Evolutionary conservation across 2,329 filamentous ascomycete species (phyloP), one percentile per base, ranked within the genome.

Genomic region (Exophiala sp.): DNA sequence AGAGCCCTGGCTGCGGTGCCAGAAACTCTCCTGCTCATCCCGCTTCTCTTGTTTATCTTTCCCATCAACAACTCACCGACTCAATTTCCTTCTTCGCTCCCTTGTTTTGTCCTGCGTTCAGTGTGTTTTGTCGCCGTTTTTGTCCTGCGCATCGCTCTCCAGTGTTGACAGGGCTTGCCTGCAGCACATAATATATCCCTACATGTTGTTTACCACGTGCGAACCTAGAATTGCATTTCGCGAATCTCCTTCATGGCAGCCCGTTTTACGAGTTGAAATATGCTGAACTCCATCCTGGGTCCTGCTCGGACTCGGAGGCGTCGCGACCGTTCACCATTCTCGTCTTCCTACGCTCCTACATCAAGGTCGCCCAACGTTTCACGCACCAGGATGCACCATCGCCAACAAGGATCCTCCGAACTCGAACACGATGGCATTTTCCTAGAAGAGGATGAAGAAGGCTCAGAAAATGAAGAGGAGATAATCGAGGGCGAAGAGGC

Each of bases 381-480:
- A 14, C 58, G 56, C 5, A 50, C 29, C 20, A 34, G 43, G 12
- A 65, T 63, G 35, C 55, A 50, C 33, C 48, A 33, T 24, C 20
- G 5, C 14, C 29, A 49, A 32, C 47, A 45, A 40, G 40, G 45
- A 32, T 47, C 48, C 35, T 35, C 40, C 12, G 36, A 40, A 6
- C 14, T 20, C 10, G 52, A 45, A 21, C 21, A 20, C 24, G 44
- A 43, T 11, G 11, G 38, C 32, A 29, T 50, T 11, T 41, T 49
- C 16, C 55, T 59, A 20, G 51, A 52, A 16, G 60, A 57, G 18
- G 45, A 55, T 11, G 50, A 65, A 2, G 67, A 67, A 4, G 64
- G 70, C 16, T 70, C 69, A 11, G 69, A 72, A 38, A 69, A 69
- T 29, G 69, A 72, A 35, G 71, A 72, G 6, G 70, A 69, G 34